Evolutionary conservation across 129 eudicot species (phyloP), one percentile per base, ranked within the genome.

Genomic region (Flaveria brownii): DNA sequence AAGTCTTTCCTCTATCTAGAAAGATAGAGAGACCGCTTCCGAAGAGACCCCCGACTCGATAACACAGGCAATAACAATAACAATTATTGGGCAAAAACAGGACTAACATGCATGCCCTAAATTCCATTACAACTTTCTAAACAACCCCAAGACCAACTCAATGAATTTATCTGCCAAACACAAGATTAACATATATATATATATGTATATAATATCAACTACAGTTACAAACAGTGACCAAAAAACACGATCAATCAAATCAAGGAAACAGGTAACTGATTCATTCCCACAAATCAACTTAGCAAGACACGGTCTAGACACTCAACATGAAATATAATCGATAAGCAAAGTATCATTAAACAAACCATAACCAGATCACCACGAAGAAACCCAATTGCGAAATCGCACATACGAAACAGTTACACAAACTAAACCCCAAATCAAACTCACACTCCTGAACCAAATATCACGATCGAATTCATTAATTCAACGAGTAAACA

Each of bases 81-180:
- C n/a, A n/a, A 33, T 6, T 46, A 50, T 50, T 63, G 73, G 73
- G 78, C 78, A 72, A 63, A 79, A 79, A 30, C 68, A 71, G 56
- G 55, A 62, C 16, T 20, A 36, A 60, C 51, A 11, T 26, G 45
- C 45, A 60, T 63, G 30, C 11, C 43, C 43, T 30, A 62, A 28
- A 28, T 28, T 63, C 69, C 22, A 63, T 63, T 12, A 63, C 46
- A 63, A 0, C 5, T 30, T 18, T 63, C 1, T 15, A 6, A 63
- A 63, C 42, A 63, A 28, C 6, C 30, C 12, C 22, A 30, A 63
- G 45, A 63, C 46, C 43, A 30, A 13, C 69, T 16, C 45, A 63
- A 63, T 30, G 45, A 63, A 30, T 28, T 63, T 11, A 28, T 30
- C 69, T 14, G 20, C 45, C 69, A 63, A 63, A 33, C 69, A 63